Evolutionary conservation across 129 eudicot species (phyloP).

Genomic region (Flaveria robusta): DNA sequence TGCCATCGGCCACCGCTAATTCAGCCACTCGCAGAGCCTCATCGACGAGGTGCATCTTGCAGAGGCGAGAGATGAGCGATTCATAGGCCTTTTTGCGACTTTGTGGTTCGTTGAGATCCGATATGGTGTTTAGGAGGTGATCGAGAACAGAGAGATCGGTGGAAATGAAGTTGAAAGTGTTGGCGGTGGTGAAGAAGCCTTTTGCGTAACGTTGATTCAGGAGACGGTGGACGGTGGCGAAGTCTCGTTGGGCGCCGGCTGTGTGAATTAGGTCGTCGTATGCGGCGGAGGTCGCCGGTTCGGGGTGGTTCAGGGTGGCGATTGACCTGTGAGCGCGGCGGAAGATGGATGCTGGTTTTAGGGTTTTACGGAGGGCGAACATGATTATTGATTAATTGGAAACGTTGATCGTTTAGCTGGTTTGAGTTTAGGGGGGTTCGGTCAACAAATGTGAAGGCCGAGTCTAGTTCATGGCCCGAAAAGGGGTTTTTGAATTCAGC

Average conservation of each 20-base stretch:
- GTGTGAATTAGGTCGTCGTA: slow-evolving; percentile 61
- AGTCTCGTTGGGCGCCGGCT: slow-evolving; percentile 58
- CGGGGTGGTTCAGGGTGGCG: slow-evolving; percentile 23
- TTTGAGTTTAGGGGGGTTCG: neutral
- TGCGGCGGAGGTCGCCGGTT: slow-evolving; percentile 38
- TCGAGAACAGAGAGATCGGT: slow-evolving; percentile 43
- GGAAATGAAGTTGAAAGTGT: slow-evolving; percentile 74
- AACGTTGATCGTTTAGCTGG: neutral
- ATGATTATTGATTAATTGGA: slow-evolving; percentile 31
- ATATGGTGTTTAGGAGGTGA: slow-evolving; percentile 40
- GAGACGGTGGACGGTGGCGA: slow-evolving; percentile 47
- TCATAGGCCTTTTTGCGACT: slow-evolving; percentile 49
- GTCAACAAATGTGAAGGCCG: neutral
- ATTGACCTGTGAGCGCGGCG: slow-evolving; percentile 27
- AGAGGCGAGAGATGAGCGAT: slow-evolving; percentile 48
- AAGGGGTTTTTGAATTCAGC: neutral
- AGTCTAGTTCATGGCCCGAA: neutral
- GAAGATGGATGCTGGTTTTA: slow-evolving; percentile 31
- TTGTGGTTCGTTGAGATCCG: slow-evolving; percentile 38
- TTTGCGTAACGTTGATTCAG: slow-evolving; percentile 48
- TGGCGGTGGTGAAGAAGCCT: slow-evolving; percentile 52
- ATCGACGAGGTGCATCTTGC: slow-evolving; percentile 36
- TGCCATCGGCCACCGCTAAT: slow-evolving; percentile 31
- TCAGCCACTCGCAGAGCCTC: slow-evolving; percentile 58
- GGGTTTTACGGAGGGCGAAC: slow-evolving; percentile 49